Percentiles rank a stretch among this genome's conserved stretches.
These are phyloP conservation scores for Cyberlindnera xylosilytica DNA, from an alignment of 805 yeast genomes.

Conservation along the genomic window DNA sequence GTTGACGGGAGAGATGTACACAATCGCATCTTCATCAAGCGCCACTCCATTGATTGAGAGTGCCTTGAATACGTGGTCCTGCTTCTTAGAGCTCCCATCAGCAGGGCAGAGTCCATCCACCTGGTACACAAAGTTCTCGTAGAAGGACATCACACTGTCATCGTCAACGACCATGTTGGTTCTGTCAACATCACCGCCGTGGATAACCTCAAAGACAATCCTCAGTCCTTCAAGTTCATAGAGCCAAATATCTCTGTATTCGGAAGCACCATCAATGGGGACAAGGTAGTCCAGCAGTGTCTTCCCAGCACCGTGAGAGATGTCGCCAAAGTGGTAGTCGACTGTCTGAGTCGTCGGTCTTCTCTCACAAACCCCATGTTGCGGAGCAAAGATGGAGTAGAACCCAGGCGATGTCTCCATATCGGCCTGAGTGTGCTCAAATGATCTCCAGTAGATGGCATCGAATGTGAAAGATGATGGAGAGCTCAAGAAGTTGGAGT, in stretches of 20 bases:
- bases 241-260: slow-evolving; percentile 13
- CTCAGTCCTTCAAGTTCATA: slow-evolving; percentile 39
- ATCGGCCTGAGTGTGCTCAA: background rate
- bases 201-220: slow-evolving; percentile 40
- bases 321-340: slow-evolving; percentile 18
- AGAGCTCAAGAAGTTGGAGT: slow-evolving; percentile 11
- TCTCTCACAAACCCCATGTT: slow-evolving; percentile 10
- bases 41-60: slow-evolving; percentile 23
- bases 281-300: background rate
- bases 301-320: background rate
- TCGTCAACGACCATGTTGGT: slow-evolving; percentile 26
- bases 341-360: slow-evolving; percentile 11
- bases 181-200: slow-evolving; percentile 38
- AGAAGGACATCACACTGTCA: slow-evolving; percentile 1
- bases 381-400: slow-evolving; percentile 11
- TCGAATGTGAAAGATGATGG: slow-evolving; percentile 16
- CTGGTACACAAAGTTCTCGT: slow-evolving; percentile 4
- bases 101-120: slow-evolving; percentile 11
- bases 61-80: slow-evolving; percentile 19
- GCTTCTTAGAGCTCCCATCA: slow-evolving; percentile 11
- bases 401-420: slow-evolving; percentile 16
- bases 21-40: slow-evolving; percentile 6
- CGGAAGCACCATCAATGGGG: background rate
- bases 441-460: slow-evolving; percentile 15
- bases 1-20: slow-evolving; percentile 12